A percentile compares a stretch with the other conserved stretches of the same genome.
Conservation (phyloP, 768 basidiomycete species). For the Kwoniella dendrophila region DNA sequence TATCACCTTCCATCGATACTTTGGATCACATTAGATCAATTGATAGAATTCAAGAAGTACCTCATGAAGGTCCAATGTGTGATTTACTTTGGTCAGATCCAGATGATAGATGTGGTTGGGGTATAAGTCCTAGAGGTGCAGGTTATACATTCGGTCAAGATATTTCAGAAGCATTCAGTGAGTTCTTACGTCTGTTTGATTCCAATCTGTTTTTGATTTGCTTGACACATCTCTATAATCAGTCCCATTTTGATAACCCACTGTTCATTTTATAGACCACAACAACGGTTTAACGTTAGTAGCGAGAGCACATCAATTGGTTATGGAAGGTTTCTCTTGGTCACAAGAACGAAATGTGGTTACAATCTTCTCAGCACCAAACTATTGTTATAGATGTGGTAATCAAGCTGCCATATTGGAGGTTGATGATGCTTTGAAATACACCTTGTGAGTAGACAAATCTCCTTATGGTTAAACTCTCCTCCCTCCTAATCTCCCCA, state of each 20-base stretch:
- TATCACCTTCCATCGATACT: conserved; percentile 98
- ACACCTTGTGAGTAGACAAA: conserved; percentile 57
- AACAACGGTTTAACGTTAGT: conserved; percentile 97
- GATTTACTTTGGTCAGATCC: conserved; percentile 99
- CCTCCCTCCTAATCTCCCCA: too few species aligned
- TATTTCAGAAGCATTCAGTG: conserved; percentile 92
- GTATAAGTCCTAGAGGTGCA: conserved; percentile 96
- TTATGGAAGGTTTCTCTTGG: conserved; percentile 67
- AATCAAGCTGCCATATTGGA: conserved; percentile 99
- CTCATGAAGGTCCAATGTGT: conserved; percentile 99
- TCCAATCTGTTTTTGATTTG: neutral
- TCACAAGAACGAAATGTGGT: conserved; percentile 99
- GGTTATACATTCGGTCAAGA: conserved; percentile 99
- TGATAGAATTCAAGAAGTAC: conserved; percentile 98
- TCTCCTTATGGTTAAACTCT: neutral
- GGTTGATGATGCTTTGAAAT: conserved; percentile 71
- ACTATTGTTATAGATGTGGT: conserved; percentile 99
- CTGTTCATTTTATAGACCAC: conserved; percentile 62
- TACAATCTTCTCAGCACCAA: conserved; percentile 98
- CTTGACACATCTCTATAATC: neutral
- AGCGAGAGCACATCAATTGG: conserved; percentile 93
- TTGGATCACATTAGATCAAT: conserved; percentile 98
- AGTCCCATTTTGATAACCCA: neutral
- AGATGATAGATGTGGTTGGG: conserved; percentile 99
- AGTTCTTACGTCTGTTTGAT: conserved; percentile 18